Percentiles rank a stretch among this genome's conserved stretches.
phyloP scores from a whole-genome alignment of 2,329 filamentous ascomycete species.

The Lachnellula subtilissima region DNA sequence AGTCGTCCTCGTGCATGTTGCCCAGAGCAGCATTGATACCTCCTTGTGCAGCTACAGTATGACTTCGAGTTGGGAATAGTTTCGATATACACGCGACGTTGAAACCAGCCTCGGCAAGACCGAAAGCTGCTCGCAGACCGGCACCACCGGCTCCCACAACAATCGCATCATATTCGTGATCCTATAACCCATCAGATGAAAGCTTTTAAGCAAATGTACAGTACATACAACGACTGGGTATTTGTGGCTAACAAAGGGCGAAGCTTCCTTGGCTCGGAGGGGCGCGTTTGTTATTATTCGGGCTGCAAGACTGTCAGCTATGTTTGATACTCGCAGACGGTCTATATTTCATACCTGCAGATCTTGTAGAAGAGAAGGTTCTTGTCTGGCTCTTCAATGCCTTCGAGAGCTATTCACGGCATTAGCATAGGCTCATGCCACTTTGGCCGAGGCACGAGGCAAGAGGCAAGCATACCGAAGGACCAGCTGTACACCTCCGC shows the following conservation, averaged over 20 bases:
- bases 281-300: constrained; percentile 82
- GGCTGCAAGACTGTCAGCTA: constrained; percentile 44
- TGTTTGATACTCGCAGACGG: constrained; percentile 4
- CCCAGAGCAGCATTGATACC: constrained; percentile 85
- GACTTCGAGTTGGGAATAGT: constrained; percentile 72
- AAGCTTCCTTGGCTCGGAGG: constrained; percentile 88
- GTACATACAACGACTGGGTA: constrained; percentile 80
- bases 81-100: constrained; percentile 78
- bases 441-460: constrained; percentile 12
- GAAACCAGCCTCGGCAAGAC: constrained; percentile 82
- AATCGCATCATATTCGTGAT: constrained; percentile 98
- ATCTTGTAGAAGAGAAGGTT: constrained; percentile 81
- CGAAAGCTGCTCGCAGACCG: constrained; percentile 77
- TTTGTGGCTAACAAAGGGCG: constrained; percentile 78
- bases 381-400: constrained; percentile 57
- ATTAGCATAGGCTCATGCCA: constrained; percentile 18
- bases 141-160: constrained; percentile 83
- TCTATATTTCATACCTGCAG: constrained; percentile 56
- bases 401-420: constrained; percentile 29
- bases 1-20: constrained; percentile 98
- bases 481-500: constrained; percentile 53
- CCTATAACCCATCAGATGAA: constrained; percentile 44
- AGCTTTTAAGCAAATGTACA: background rate
- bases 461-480: constrained; percentile 45
- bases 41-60: constrained; percentile 77